These are phyloP conservation scores for Xylaria scruposa DNA, from an alignment of 495 filamentous ascomycete species.

Conservation along the genomic window DNA sequence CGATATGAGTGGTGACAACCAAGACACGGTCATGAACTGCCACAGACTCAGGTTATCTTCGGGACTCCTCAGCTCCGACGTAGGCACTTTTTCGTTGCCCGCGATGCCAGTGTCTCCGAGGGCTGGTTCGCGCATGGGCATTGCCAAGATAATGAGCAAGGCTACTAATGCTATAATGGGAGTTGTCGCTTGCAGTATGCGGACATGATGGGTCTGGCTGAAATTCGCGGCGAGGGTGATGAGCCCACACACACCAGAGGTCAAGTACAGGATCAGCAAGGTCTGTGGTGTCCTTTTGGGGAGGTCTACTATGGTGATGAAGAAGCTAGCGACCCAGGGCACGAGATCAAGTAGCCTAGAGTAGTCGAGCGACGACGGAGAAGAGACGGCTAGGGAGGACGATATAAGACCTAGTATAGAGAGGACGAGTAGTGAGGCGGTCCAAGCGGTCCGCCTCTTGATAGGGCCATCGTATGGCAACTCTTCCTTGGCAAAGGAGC, in stretches of 20 bases:
- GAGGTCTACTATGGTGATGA: constrained; percentile 56
- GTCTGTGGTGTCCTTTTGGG: constrained; percentile 54
- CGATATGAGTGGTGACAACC: constrained; percentile 77
- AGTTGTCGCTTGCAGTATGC: constrained; percentile 50
- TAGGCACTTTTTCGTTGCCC: constrained; percentile 61
- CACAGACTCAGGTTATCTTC: constrained; percentile 80
- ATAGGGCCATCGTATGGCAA: constrained; percentile 18
- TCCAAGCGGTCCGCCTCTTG: constrained; percentile 38
- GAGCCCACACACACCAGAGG: constrained; percentile 43
- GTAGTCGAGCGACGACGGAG: constrained; percentile 27
- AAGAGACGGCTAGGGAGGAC: constrained; percentile 32
- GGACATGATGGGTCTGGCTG: constrained; percentile 35
- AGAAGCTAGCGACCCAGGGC: constrained; percentile 51
- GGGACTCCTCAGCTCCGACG: constrained; percentile 70
- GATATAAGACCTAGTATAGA: constrained; percentile 36
- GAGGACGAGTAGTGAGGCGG: constrained; percentile 28
- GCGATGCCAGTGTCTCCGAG: constrained; percentile 68
- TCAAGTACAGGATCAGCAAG: constrained; percentile 48
- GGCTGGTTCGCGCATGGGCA: constrained; percentile 72
- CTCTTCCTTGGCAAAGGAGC: constrained; percentile 42
- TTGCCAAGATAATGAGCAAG: constrained; percentile 64
- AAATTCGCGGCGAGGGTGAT: constrained; percentile 45
- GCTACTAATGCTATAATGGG: constrained; percentile 50
- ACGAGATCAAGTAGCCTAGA: constrained; percentile 34
- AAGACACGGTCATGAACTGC: constrained; percentile 84